Conservation (phyloP, 768 basidiomycete species). For the Phylloporus sp. region DNA sequence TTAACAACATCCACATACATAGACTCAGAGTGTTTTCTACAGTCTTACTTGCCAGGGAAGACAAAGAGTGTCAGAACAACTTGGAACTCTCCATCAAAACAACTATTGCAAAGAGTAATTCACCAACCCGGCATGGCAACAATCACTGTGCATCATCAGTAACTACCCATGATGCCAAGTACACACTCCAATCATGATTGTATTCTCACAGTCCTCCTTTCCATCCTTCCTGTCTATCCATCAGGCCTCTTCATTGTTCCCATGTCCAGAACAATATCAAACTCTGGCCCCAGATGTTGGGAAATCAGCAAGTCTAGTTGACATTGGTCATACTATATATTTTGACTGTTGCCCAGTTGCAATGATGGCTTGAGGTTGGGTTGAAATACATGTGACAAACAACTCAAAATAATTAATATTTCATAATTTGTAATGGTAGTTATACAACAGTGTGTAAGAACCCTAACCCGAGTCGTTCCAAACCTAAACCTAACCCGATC, state of each 20-base stretch:
- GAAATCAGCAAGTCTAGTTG: too few relatives aligned
- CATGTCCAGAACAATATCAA: neutral
- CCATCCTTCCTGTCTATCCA: neutral
- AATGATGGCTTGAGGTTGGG: too few relatives aligned
- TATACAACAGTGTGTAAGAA: neutral
- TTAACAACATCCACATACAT: too few relatives aligned
- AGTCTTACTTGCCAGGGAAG: constrained; percentile 7
- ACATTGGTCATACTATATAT: too few relatives aligned
- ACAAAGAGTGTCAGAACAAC: constrained; percentile 17
- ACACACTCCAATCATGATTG: too few relatives aligned
- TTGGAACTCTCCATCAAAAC: too few relatives aligned
- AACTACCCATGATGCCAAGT: neutral
- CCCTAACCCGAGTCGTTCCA: constrained; percentile 18
- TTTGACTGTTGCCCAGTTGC: too few relatives aligned
- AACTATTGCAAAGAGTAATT: constrained; percentile 28
- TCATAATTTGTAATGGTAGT: constrained; percentile 9
- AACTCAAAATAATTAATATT: too few relatives aligned
- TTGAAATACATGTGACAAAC: too few relatives aligned
- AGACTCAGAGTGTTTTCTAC: too few relatives aligned
- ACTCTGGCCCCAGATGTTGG: too few relatives aligned
- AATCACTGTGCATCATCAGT: neutral
- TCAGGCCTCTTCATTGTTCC: neutral
- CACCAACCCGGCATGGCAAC: constrained; percentile 18
- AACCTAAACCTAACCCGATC: constrained; percentile 32
- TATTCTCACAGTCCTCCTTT: neutral